Base-by-base conservation (phyloP, 345 rosid genomes). In the Anastatica hierochuntica region DNA sequence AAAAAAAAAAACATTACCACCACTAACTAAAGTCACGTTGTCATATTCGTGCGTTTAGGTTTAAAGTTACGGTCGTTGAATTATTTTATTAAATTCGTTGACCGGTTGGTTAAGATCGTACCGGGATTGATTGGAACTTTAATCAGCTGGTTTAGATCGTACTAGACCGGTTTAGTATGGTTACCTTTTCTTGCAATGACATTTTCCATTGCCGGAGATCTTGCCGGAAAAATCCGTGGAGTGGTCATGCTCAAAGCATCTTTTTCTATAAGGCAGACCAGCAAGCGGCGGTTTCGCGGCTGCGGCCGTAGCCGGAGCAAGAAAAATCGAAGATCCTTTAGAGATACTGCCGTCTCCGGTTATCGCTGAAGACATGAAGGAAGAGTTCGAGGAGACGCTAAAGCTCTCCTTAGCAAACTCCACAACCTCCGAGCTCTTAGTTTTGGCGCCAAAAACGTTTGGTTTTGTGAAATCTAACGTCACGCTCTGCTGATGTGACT, bases 341-440 rank as follows among this genome's bases (percentile, higher is more conserved):
- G 94, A 86, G 17, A 90, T 83, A 49, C 97, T 90, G 1, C 94
- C 94, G 48, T 86, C 97, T 10, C 97, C 96, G 35, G 96, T 90
- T 7, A 90, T 80, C 6, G 86, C 80, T 2, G 97, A 79, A 0
- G 94, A 90, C 83, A 90, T 72, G 53, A 77, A 83, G 3, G 96
- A 90, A 13, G 95, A 90, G 76, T 64, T 83, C 1, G 84, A 70
- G 0, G 97, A 82, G 16, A 81, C 71, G 40, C 94, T 83, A 56
- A 80, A 78, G 64, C 68, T 81, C 15, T 88, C 96, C 68, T 78
- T 84, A 1, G 78, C 47, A 24, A 77, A 78, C 72, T 79, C 92
- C n/a, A 78, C 65, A 53, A n/a, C n/a, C n/a, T 71, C 57, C 0
- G 44, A 45, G 31, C 53, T 63, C 44, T 69, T 75, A 1, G 71